Percentiles rank a stretch among this genome's conserved stretches.
These are phyloP conservation scores for Strobilomyces confusus DNA, from an alignment of 768 basidiomycete genomes.

Conservation along the genomic window DNA sequence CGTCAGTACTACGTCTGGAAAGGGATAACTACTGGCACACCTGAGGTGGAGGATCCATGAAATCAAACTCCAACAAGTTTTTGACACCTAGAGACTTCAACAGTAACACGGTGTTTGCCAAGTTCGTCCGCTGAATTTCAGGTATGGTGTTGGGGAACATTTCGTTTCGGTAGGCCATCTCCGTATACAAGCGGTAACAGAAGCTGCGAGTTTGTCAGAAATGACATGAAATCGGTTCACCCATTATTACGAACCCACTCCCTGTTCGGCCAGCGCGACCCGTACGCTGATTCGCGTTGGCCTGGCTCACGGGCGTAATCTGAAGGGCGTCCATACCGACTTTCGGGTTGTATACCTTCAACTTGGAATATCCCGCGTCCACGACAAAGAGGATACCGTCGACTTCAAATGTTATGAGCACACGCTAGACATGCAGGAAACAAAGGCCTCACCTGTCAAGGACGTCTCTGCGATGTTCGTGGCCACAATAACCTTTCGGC, in stretches of 20 bases:
- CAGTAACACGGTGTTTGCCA: slow-evolving; percentile 93
- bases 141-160: slow-evolving; percentile 95
- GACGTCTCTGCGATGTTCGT: slow-evolving; percentile 99
- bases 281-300: slow-evolving; percentile 93
- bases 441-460: slow-evolving; percentile 62
- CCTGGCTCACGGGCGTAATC: slow-evolving; percentile 98
- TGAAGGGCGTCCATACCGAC: slow-evolving; percentile 99
- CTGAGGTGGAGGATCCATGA: slow-evolving; percentile 99
- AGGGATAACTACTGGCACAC: slow-evolving; percentile 33
- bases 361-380: slow-evolving; percentile 93
- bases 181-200: slow-evolving; percentile 96
- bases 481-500: slow-evolving; percentile 95
- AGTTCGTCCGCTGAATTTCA: slow-evolving; percentile 96
- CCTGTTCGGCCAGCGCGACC: slow-evolving; percentile 97
- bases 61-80: slow-evolving; percentile 96
- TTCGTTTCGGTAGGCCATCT: slow-evolving; percentile 95
- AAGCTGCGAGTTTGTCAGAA: slow-evolving; percentile 46
- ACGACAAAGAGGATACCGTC: slow-evolving; percentile 98
- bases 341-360: slow-evolving; percentile 98
- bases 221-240: neutral
- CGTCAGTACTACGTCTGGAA: neutral
- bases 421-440: neutral
- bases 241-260: slow-evolving; percentile 61
- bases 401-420: slow-evolving; percentile 44
- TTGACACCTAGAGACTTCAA: slow-evolving; percentile 97